Evolutionary conservation across 2,329 filamentous ascomycete species (phyloP).

Genomic region (Xylaria sp.): DNA sequence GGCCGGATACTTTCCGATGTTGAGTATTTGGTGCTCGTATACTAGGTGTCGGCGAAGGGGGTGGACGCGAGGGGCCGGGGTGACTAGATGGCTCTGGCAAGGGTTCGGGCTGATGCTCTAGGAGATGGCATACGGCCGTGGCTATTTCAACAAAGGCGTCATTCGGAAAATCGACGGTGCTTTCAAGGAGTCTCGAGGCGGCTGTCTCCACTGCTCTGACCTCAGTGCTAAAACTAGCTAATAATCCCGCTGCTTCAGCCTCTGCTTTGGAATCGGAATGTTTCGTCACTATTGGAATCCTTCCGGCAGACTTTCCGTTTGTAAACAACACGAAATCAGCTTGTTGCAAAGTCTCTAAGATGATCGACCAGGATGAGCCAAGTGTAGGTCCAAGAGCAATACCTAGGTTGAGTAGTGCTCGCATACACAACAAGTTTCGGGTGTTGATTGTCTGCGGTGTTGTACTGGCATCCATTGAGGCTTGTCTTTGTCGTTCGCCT

Average conservation of each 20-base stretch:
- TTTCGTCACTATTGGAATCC: conserved; percentile 55
- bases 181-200: conserved; percentile 85
- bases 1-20: conserved; percentile 54
- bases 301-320: conserved; percentile 60
- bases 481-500: conserved; percentile 63
- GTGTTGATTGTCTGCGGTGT: conserved; percentile 71
- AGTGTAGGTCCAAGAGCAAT: conserved; percentile 92
- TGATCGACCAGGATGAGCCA: conserved; percentile 83
- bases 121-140: conserved; percentile 72
- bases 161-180: conserved; percentile 88
- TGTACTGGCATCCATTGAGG: conserved; percentile 59
- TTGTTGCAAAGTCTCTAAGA: conserved; percentile 90
- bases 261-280: conserved; percentile 56
- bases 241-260: conserved; percentile 55
- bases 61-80: conserved; percentile 47
- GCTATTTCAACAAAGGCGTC: conserved; percentile 80
- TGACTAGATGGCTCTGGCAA: conserved; percentile 41
- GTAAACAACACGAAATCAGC: conserved; percentile 85
- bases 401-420: conserved; percentile 91
- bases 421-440: conserved; percentile 85
- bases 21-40: conserved; percentile 41
- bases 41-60: conserved; percentile 41
- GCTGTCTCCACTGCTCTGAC: conserved; percentile 89
- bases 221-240: conserved; percentile 76
- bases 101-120: conserved; percentile 52